Base-by-base conservation (phyloP, 2,329 filamentous ascomycete species). In the Cladophialophora psammophila region DNA sequence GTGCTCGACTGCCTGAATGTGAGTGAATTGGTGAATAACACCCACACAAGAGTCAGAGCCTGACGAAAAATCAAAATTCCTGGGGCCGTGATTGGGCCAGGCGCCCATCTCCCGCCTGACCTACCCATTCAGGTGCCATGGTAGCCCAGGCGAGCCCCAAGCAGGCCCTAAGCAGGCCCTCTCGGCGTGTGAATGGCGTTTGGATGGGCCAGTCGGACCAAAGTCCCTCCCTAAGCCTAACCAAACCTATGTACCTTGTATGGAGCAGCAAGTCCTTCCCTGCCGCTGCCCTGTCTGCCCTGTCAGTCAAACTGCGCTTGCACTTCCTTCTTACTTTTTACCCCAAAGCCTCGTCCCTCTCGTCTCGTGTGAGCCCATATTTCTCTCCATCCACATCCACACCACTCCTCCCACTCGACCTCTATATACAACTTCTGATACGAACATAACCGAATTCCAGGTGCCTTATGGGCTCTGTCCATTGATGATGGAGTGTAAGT, bases 401-500 rank as follows among this genome's bases (percentile, higher is more conserved):
- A 13, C 53, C 52, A 60, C 48, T 20, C 42, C 34, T 36, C 38
- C 60, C 57, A 53, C 56, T 36, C 63, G 58, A 58, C 63, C 52
- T 63, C 55, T 56, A 53, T 45, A 56, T 55, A 50, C 48, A 26
- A 26, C 57, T 12, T 45, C 18, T 48, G 38, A 31, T 32, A 34
- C 20, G 36, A 50, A 57, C 50, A 50, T 42, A 42, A 36, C 12
- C 32, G 34, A 53, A 26, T 50, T 38, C 48, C 50, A 69, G 60
- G 54, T 61, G 64, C 67, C 67, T 56, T 26, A 55, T 40, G 67
- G 67, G 63, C 67, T 66, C 63, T 66, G 52, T 60, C 60, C 18
- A n/a, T 26, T 54, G 32, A 53, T 52, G 58, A 69, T 69, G 67
- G 67, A 69, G 67, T 67, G 67, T 69, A 64, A 69, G 67, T 69